These are phyloP conservation scores for Amaranthus cruentus DNA, from an alignment of 148 eudicot species.

Conservation along the genomic window DNA sequence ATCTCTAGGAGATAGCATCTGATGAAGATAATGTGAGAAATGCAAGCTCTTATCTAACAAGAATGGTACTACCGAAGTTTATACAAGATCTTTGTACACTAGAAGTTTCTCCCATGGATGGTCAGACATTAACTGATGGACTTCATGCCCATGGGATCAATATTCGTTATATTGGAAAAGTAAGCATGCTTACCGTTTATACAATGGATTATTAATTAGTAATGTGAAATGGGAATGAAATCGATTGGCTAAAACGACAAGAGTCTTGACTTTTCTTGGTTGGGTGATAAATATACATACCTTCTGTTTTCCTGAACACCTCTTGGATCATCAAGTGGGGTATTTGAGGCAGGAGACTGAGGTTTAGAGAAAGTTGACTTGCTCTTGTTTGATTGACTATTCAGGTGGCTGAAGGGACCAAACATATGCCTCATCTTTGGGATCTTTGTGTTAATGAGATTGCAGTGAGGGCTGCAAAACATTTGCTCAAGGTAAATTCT, in stretches of 20 bases:
- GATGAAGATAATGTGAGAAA: constrained; percentile 89
- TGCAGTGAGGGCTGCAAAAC: constrained; percentile 86
- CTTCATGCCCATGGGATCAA: constrained; percentile 98
- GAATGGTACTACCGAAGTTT: constrained; percentile 70
- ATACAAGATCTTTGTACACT: constrained; percentile 85
- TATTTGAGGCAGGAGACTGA: background rate
- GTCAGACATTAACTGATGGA: constrained; percentile 97
- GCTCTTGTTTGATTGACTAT: constrained; percentile 15
- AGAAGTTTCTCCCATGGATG: constrained; percentile 99
- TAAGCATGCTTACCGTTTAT: constrained; percentile 30
- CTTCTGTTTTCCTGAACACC: background rate
- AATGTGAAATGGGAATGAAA: background rate
- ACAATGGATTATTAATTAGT: background rate
- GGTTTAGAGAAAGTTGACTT: background rate
- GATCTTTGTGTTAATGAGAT: constrained; percentile 89
- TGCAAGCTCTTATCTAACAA: constrained; percentile 63
- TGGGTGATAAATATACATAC: background rate
- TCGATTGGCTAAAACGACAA: background rate
- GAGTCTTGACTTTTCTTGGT: background rate
- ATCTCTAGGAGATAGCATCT: constrained; percentile 71
- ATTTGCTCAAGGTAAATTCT: constrained; percentile 70
- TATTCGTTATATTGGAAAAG: constrained; percentile 92
- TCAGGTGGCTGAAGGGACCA: constrained; percentile 92
- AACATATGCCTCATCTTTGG: constrained; percentile 87
- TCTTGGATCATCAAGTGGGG: background rate